Percentiles rank a stretch among this genome's conserved stretches.
Conservation (phyloP, 1,139 yeast genomes). For the Diutina ranongensis region DNA sequence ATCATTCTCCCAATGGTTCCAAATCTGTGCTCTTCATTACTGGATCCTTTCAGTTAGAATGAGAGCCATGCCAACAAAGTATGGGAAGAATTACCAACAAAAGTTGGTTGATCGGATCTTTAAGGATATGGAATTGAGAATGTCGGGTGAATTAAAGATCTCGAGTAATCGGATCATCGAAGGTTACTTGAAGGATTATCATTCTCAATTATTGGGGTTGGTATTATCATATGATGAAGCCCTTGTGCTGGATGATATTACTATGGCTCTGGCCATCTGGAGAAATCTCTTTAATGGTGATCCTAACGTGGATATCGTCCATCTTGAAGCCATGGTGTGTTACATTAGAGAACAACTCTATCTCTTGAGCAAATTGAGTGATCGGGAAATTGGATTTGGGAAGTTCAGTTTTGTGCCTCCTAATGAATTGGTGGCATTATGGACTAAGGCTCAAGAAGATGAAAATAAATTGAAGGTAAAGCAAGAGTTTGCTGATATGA, state of each 20-base stretch:
- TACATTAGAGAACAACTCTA: slow-evolving; percentile 84
- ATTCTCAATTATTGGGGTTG: slow-evolving; percentile 80
- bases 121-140: slow-evolving; percentile 76
- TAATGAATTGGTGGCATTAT: slow-evolving; percentile 60
- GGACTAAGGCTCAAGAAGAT: slow-evolving; percentile 51
- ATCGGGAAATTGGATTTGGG: slow-evolving; percentile 89
- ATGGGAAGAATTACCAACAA: slow-evolving; percentile 85
- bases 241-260: slow-evolving; percentile 68
- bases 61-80: slow-evolving; percentile 90
- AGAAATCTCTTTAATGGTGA: slow-evolving; percentile 85
- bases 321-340: slow-evolving; percentile 77
- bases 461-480: slow-evolving; percentile 24
- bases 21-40: slow-evolving; percentile 77
- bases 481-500: slow-evolving; percentile 33
- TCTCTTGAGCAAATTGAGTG: slow-evolving; percentile 74
- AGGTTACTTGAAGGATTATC: slow-evolving; percentile 79
- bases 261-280: slow-evolving; percentile 83
- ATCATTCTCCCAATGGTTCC: slow-evolving; percentile 92
- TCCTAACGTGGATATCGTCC: slow-evolving; percentile 69
- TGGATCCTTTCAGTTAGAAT: slow-evolving; percentile 92
- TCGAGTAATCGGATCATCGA: slow-evolving; percentile 77
- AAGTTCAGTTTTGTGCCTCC: slow-evolving; percentile 82
- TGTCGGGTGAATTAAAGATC: slow-evolving; percentile 78
- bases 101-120: slow-evolving; percentile 83
- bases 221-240: slow-evolving; percentile 93